Evolutionary conservation across 306 rosid genomes (phyloP).

Genomic region (Quercus ilex): DNA sequence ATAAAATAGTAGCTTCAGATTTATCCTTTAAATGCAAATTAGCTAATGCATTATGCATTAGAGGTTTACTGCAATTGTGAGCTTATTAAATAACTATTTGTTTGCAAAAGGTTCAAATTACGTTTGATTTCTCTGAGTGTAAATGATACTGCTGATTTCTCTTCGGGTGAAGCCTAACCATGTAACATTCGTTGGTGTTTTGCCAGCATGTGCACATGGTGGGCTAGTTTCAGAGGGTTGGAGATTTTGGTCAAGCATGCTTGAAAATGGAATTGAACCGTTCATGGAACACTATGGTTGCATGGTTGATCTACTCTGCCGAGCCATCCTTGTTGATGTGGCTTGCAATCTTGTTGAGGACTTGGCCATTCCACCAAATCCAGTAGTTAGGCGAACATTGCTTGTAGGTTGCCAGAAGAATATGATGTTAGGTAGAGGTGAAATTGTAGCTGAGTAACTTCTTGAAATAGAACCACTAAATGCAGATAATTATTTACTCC

Average conservation of each 20-base stretch:
- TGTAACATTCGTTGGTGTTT: constrained; percentile 14
- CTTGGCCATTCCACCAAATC: constrained; percentile 9
- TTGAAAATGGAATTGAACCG: constrained; percentile 25
- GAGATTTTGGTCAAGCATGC: constrained; percentile 28
- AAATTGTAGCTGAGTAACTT: constrained; percentile 13
- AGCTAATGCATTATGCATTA: neutral
- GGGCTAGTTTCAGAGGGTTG: constrained; percentile 18
- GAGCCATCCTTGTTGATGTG: constrained; percentile 15
- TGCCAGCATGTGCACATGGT: constrained; percentile 26
- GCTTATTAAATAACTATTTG: neutral
- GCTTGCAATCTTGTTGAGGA: constrained; percentile 13
- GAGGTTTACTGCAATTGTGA: neutral
- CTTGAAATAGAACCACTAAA: constrained; percentile 25
- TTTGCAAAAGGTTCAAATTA: neutral
- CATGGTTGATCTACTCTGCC: constrained; percentile 26
- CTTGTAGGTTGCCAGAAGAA: constrained; percentile 23
- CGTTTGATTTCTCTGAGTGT: no score
- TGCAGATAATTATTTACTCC: constrained; percentile 20
- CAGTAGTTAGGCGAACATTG: constrained; percentile 21
- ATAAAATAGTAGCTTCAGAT: neutral
- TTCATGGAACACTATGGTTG: constrained; percentile 29
- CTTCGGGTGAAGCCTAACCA: constrained; percentile 23
- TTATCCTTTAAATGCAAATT: neutral
- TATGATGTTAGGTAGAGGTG: constrained; percentile 13
- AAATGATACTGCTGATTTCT: neutral